Evolutionary conservation across 2,329 filamentous ascomycete species (phyloP).

Genomic region (Rhynchosporium graminicola): DNA sequence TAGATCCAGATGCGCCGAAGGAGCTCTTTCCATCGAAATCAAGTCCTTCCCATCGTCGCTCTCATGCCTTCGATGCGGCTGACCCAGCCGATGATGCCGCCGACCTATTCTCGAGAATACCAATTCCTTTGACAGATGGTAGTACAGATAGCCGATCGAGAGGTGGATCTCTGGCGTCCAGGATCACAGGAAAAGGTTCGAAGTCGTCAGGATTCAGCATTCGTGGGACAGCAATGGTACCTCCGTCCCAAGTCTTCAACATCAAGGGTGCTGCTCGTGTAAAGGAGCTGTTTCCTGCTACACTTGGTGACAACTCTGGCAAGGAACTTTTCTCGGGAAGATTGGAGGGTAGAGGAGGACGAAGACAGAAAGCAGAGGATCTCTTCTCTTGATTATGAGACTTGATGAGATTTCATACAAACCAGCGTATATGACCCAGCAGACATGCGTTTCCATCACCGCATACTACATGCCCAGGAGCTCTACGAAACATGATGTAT

Average conservation of each 20-base stretch:
- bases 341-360: slow-evolving; percentile 57
- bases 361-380: slow-evolving; percentile 70
- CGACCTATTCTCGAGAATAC: slow-evolving; percentile 52
- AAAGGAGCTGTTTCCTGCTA: slow-evolving; percentile 70
- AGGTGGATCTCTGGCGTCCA: slow-evolving; percentile 28
- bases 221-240: slow-evolving; percentile 55
- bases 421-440: background rate
- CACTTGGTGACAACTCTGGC: slow-evolving; percentile 59
- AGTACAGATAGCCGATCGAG: slow-evolving; percentile 37
- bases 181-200: slow-evolving; percentile 36
- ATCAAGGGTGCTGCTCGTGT: slow-evolving; percentile 66
- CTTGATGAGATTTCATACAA: background rate
- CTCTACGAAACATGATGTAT: background rate
- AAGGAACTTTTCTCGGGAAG: slow-evolving; percentile 70
- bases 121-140: slow-evolving; percentile 52
- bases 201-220: slow-evolving; percentile 54
- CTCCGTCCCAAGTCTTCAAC: slow-evolving; percentile 52
- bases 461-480: background rate
- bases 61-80: slow-evolving; percentile 54
- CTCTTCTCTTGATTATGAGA: slow-evolving; percentile 58
- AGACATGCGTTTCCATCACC: background rate
- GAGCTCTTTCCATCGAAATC: slow-evolving; percentile 59
- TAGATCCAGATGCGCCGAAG: slow-evolving; percentile 31
- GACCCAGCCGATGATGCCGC: slow-evolving; percentile 49
- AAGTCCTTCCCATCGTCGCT: slow-evolving; percentile 47